Conservation (phyloP, 768 basidiomycete genomes). For the Russula olivacea region DNA sequence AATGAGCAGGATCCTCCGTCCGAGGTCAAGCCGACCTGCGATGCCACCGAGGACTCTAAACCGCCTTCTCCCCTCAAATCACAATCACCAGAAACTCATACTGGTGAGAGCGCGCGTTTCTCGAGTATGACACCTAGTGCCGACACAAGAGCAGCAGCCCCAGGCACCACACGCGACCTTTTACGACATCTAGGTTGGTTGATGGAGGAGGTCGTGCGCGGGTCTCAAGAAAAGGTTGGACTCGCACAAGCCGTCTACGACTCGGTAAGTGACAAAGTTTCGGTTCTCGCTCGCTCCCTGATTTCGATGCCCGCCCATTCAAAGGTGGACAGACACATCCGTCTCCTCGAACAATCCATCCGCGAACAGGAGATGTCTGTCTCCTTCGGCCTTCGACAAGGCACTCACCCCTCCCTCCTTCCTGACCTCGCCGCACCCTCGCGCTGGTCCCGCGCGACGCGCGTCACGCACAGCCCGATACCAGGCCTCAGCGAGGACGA, state of each 20-base stretch:
- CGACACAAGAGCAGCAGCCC: not conserved
- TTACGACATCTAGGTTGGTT: constrained; percentile 20
- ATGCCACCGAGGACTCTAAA: not conserved
- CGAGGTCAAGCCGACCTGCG: not conserved
- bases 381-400: constrained; percentile 46
- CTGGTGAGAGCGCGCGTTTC: constrained; percentile 6
- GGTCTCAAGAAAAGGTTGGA: constrained; percentile 25
- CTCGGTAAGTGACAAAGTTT: constrained; percentile 15
- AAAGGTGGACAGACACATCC: constrained; percentile 76
- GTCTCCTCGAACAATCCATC: constrained; percentile 70
- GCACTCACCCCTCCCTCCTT: constrained; percentile 51
- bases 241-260: constrained; percentile 25
- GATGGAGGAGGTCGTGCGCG: constrained; percentile 22
- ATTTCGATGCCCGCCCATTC: not conserved
- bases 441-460: constrained; percentile 43
- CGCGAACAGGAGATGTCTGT: constrained; percentile 54
- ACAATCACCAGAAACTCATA: not conserved
- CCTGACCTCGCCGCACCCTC: constrained; percentile 54
- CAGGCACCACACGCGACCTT: constrained; percentile 7
- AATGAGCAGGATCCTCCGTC: not conserved
- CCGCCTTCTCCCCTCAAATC: not conserved
- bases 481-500: constrained; percentile 29
- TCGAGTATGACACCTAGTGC: not conserved
- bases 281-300: not conserved
- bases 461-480: constrained; percentile 41